These are phyloP conservation scores for Balamuthia mandrillaris DNA, from an alignment of 208 protist species.

Conservation along the genomic window DNA sequence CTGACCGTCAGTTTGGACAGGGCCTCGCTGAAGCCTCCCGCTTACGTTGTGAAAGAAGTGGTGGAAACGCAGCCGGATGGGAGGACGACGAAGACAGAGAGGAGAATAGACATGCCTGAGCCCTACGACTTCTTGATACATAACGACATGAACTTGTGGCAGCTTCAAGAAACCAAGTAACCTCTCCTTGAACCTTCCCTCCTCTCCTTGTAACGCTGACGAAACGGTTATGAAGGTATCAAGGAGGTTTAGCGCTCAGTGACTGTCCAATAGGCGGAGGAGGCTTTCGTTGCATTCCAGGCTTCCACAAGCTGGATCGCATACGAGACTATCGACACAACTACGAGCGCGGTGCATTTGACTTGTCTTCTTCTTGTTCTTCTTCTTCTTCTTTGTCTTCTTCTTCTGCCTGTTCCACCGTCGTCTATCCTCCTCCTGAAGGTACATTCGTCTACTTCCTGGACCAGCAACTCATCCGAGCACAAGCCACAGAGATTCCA, in stretches of 20 bases:
- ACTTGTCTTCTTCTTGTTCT: no score
- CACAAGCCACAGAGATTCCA: not conserved
- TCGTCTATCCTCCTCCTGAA: not conserved
- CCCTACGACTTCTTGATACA: not conserved
- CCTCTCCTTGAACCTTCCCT: not conserved
- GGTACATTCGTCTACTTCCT: conserved; percentile 6
- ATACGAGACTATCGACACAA: not conserved
- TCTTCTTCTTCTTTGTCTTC: no score
- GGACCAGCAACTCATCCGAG: not conserved
- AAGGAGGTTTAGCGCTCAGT: not conserved
- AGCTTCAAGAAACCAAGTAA: no score
- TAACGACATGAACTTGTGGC: conserved; percentile 24
- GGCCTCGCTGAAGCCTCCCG: not conserved
- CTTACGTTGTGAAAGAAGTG: not conserved
- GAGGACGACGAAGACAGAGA: not conserved
- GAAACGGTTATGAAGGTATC: not conserved
- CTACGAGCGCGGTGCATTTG: not conserved
- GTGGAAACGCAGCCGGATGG: not conserved
- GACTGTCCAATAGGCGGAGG: not conserved
- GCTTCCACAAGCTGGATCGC: not conserved
- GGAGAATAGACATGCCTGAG: not conserved
- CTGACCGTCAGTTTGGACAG: conserved; percentile 7
- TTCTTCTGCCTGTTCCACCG: no score
- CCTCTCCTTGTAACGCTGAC: not conserved
- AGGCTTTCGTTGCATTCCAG: conserved; percentile 24